phyloP scores from a whole-genome alignment of 441 rosid genomes.

The Viola pubescens region DNA sequence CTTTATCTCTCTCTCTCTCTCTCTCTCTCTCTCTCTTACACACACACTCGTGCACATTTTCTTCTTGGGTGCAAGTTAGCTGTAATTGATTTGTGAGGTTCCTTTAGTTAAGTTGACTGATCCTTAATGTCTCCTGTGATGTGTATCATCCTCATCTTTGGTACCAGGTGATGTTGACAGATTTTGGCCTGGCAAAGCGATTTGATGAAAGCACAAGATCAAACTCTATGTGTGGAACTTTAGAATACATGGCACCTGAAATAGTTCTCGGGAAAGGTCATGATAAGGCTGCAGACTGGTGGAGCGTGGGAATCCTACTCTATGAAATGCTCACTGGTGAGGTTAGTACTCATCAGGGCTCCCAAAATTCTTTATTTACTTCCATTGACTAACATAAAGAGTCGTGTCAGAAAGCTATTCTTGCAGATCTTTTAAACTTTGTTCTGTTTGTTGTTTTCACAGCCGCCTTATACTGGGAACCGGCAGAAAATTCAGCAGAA shows the following conservation, averaged over 20 bases:
- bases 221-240: conserved; percentile 86
- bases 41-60: background rate
- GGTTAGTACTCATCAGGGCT: too few species aligned
- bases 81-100: background rate
- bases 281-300: conserved; percentile 96
- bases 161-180: conserved; percentile 64
- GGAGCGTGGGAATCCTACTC: conserved; percentile 83
- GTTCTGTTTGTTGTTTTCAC: conserved; percentile 9
- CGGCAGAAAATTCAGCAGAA: conserved; percentile 44
- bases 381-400: too few species aligned
- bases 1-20: background rate
- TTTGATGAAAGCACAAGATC: conserved; percentile 77
- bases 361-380: too few species aligned
- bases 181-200: conserved; percentile 87
- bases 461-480: conserved; percentile 32
- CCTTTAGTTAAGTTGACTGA: too few species aligned
- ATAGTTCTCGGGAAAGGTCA: conserved; percentile 81
- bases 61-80: background rate
- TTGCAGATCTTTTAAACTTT: too few species aligned
- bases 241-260: conserved; percentile 96
- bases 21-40: conserved; percentile 6
- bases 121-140: too few species aligned
- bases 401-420: too few species aligned
- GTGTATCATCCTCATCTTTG: background rate
- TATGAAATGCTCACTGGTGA: conserved; percentile 93